Evolutionary conservation across 2,329 filamentous ascomycete genomes (phyloP), one percentile per base, ranked within the genome.

Genomic region (Plectosphaerella plurivora): DNA sequence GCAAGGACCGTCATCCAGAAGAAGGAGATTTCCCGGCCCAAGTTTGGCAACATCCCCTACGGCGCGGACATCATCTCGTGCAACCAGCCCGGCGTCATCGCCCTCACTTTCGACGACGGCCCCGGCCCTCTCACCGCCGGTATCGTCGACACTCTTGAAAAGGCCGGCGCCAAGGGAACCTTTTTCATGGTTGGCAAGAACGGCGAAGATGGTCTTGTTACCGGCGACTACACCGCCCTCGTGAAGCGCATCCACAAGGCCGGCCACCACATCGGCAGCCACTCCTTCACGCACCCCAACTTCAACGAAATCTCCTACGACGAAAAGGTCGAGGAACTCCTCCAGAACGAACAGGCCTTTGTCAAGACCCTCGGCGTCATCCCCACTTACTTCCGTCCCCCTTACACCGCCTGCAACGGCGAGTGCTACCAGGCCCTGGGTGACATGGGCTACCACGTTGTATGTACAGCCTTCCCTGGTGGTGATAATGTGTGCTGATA

Each of bases 251-350:
- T 77, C 70, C 58, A 69, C 47, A 57, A 57, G 4, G 66, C 68
- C 39, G 74, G 75, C 37, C 76, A 79, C 59, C 76, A 79, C 49
- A 64, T 79, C 36, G 76, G 65, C 47, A 73, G 70, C 49, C 76
- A 79, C 59, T 76, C 74, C 1, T 77, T 70, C 70, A 70, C 69
- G n/a, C 75, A 79, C 59, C 62, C 68, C 50, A 68, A 78, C 55
- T 66, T 76, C 15, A 65, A 63, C 49, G 57, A 61, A 20, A 55
- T 76, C 50, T 65, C 59, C 2, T 64, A 65, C 20, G 55, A 62
- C 16, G 64, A 67, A 47, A 64, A 68, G 49, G 59, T 59, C 16
- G 55, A 65, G 41, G 70, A 79, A 57, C 72, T 78, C 61, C 57
- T 71, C 44, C 68, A 68, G 54, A 73, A 74, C 56, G 75, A 79